phyloP scores from a whole-genome alignment of 2,329 filamentous ascomycete genomes.

The Venturia carpophila region DNA sequence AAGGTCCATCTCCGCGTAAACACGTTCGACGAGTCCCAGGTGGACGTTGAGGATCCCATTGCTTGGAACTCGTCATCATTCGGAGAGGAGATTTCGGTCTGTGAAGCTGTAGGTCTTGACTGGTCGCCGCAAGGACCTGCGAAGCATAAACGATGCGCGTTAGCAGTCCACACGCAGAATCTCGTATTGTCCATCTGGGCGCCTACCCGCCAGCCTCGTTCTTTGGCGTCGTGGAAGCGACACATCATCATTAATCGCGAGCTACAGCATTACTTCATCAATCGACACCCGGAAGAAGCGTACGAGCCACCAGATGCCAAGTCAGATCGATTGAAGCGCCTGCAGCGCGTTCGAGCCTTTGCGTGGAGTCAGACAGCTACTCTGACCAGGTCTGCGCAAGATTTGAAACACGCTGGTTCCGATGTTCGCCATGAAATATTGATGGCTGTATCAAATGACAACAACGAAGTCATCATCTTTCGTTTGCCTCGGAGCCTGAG shows the following conservation, averaged over 20 bases:
- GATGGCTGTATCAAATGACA: slow-evolving; percentile 16
- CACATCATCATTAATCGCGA: slow-evolving; percentile 46
- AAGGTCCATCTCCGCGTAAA: slow-evolving; percentile 41
- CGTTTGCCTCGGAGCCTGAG: not conserved
- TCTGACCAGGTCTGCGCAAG: not conserved
- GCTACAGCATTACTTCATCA: slow-evolving; percentile 34
- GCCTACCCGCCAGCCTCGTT: slow-evolving; percentile 31
- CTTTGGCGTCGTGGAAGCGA: slow-evolving; percentile 43
- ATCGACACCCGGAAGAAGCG: not conserved
- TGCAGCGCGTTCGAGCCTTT: slow-evolving; percentile 15
- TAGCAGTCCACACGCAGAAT: slow-evolving; percentile 51
- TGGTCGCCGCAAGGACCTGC: slow-evolving; percentile 53
- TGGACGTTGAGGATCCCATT: slow-evolving; percentile 39
- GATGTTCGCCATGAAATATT: not conserved
- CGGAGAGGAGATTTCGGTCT: slow-evolving; percentile 51
- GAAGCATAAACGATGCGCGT: slow-evolving; percentile 45
- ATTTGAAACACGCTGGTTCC: not conserved
- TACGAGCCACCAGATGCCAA: not conserved
- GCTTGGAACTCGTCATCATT: slow-evolving; percentile 44
- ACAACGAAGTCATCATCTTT: slow-evolving; percentile 16
- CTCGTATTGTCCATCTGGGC: slow-evolving; percentile 51
- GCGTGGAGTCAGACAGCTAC: slow-evolving; percentile 5
- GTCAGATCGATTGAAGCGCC: slow-evolving; percentile 7
- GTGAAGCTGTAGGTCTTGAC: slow-evolving; percentile 40
- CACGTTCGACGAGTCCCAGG: slow-evolving; percentile 44